Evolutionary conservation across 1,284 basidiomycete genomes (phyloP).

Genomic region (Rhodotorula sp.): DNA sequence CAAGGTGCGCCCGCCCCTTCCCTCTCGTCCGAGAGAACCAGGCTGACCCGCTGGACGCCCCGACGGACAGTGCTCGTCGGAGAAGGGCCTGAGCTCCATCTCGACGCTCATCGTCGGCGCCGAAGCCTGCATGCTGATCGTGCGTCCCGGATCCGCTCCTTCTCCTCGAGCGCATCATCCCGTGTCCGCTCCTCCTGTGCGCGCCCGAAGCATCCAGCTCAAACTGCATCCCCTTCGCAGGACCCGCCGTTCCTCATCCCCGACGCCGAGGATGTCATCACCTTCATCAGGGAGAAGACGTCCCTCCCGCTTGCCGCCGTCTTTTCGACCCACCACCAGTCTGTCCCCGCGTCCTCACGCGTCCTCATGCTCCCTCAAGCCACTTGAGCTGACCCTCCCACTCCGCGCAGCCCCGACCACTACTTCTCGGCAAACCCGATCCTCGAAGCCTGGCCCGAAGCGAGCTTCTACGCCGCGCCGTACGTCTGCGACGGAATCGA

Average conservation of each 20-base stretch:
- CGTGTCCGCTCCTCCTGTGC: too few species aligned
- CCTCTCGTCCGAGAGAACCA: not conserved
- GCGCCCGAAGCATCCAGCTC: too few species aligned
- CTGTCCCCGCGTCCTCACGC: not conserved
- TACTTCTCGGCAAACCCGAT: constrained; percentile 7
- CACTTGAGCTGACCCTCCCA: not conserved
- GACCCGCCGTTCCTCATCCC: constrained; percentile 16
- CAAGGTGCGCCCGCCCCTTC: not conserved
- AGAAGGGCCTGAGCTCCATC: constrained; percentile 6
- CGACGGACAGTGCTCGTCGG: not conserved
- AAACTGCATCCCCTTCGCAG: not conserved
- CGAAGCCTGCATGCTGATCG: constrained; percentile 1
- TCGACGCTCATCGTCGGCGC: constrained; percentile 18
- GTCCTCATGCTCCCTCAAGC: not conserved
- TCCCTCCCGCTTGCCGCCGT: not conserved
- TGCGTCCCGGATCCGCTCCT: not conserved
- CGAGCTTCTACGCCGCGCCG: constrained; percentile 10
- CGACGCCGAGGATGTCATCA: constrained; percentile 8
- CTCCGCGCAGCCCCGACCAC: not conserved
- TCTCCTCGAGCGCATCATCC: not conserved
- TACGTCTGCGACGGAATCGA: constrained; percentile 16
- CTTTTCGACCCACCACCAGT: constrained; percentile 3
- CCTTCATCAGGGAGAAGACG: constrained; percentile 9
- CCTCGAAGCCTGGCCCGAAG: constrained; percentile 12
- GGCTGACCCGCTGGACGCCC: not conserved